Base-by-base conservation (phyloP, 768 basidiomycete genomes). In the Termitomyces sp. region DNA sequence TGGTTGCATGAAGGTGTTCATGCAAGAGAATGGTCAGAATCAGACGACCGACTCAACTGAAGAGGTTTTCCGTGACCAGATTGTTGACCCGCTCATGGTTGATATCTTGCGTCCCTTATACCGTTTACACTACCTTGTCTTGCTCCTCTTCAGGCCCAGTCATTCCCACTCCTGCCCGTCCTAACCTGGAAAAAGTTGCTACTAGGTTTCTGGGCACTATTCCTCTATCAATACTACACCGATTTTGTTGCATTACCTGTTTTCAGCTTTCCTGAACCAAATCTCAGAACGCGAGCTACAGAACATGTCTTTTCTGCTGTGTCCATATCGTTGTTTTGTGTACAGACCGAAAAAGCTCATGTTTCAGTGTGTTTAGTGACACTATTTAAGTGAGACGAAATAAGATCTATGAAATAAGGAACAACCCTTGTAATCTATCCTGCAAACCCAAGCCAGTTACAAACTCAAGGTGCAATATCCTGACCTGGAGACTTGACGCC, bases 1-100 rank as follows among this genome's bases (percentile, higher is more conserved):
- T 63, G 82, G 79, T 20, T 88, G 93, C 61, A 95, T 97, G 92
- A 92, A 91, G 62, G 84, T 97, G 16, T 94, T 93, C 72, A 95
- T 97, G 94, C 83, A 98, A 28, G 95, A 98, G 69, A 91, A 96
- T 67, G 92, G 83, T 1, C 86, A 91, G 63, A 66, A 72, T 0
- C 73, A 82, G 53, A 28, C 46, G 38, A 74, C 71, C 14, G 75
- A 78, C 56, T 77, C 80, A 24, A 60, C 70, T 0, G 82, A 77
- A 45, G 89, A 94, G 63, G 86, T 97, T 2, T 98, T 92, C 72
- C 77, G 93, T n/a, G 92, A 97, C 70, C 62, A 61, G 2, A 66
- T 78, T 6, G 86, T 97, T 2, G 77, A 74, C 26, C 72, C 64
- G 5, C 69, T 86, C 44, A 87, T 95, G 83, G 67, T 71, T 0